Base-by-base conservation (phyloP, 257 asterid genomes). In the Paulownia fortunei region DNA sequence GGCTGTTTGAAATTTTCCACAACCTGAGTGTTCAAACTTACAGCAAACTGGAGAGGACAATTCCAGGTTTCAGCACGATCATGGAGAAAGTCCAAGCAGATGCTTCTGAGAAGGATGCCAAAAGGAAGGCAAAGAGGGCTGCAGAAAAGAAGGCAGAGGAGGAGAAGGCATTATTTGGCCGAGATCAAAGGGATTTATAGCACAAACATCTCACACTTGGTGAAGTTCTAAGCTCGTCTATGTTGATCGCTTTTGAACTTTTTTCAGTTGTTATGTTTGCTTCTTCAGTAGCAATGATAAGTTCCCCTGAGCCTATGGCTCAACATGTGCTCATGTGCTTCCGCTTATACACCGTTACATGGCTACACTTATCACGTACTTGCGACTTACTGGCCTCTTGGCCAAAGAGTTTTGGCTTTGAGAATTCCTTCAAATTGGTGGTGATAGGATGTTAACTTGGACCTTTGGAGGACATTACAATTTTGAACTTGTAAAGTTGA, bases 21-120 rank as follows among this genome's bases (percentile, higher is more conserved):
- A 69, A 51, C 78, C 80, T 92, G 36, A 82, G 95, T 21, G 71
- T 75, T n/a, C 74, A 39, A 69, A 72, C 91, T 1, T 87, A 82
- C 84, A 18, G 54, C 21, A 76, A 76, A 66, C 81, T 91, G 82
- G 90, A 64, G 64, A 70, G 16, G 67, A 24, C 73, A 9, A 79
- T 95, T 79, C 98, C 98, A 0, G 99, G 99, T 27, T 92, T 91
- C 85, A 47, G 58, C 74, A 77, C 47, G 58, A 74, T 93, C 16
- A 51, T 91, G 92, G 85, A 84, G 80, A 87, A 79, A 67, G 88
- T 74, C 51, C 86, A 84, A 66, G 82, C 16, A 4, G 90, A 87
- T 6, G 68, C 86, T 21, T 74, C 51, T n/a, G 85, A 73, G 36
- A 87, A 79, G 77, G 63, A 46, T 11, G 83, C 79, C 49, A 79